Percentiles rank a stretch among this genome's conserved stretches.
Conservation (phyloP, 83 land plant species). For the Larix sibirica region DNA sequence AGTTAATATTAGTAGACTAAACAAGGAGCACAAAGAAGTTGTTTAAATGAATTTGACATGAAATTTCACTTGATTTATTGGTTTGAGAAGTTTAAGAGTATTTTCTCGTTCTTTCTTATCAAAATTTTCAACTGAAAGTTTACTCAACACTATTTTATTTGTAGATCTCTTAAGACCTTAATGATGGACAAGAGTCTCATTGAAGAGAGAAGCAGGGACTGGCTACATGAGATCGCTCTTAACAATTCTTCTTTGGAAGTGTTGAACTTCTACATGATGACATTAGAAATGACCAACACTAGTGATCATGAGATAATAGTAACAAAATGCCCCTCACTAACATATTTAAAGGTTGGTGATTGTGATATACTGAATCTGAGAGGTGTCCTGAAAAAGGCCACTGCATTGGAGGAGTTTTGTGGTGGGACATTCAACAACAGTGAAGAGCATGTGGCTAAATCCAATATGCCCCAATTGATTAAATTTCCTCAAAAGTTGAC, state of each 20-base stretch:
- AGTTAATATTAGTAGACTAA: no score
- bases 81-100: no score
- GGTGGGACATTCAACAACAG: constrained; percentile 12
- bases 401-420: constrained; percentile 56
- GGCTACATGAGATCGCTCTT: constrained; percentile 80
- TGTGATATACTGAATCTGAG: no score
- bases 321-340: no score
- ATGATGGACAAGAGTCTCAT: constrained; percentile 74
- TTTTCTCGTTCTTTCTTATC: no score
- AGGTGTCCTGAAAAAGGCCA: constrained; percentile 31
- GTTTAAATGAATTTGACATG: no score
- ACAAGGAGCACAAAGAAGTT: no score
- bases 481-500: constrained; percentile 17
- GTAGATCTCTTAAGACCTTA: constrained; percentile 60
- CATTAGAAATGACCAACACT: constrained; percentile 31
- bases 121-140: no score
- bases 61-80: no score
- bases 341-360: no score
- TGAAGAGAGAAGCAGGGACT: constrained; percentile 60
- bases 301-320: constrained; percentile 32
- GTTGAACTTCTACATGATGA: constrained; percentile 70
- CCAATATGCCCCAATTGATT: not conserved
- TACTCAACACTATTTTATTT: not conserved
- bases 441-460: constrained; percentile 1
- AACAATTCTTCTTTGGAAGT: constrained; percentile 56